phyloP scores from a whole-genome alignment of 257 asterid genomes.

The Rauvolfia tetraphylla region DNA sequence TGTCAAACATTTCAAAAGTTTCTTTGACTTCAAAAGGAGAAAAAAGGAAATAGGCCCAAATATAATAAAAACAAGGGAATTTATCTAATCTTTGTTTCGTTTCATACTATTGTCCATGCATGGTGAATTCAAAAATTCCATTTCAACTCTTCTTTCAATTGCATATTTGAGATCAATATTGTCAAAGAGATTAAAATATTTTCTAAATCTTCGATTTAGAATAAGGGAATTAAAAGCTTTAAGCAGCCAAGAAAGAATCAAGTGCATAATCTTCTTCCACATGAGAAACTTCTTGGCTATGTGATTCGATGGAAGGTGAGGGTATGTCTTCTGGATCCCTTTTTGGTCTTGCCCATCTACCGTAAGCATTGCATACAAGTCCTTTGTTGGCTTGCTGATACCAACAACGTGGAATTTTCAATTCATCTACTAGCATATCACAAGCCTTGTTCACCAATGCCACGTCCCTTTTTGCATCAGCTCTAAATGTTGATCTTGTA shows the following conservation, averaged over 20 bases:
- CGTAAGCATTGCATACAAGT: conserved; percentile 45
- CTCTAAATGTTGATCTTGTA: conserved; percentile 43
- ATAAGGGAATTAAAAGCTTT: too few relatives aligned
- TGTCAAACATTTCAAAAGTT: too few relatives aligned
- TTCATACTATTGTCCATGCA: too few relatives aligned
- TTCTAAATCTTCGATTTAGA: too few relatives aligned
- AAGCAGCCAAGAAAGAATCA: background rate
- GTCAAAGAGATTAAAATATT: background rate
- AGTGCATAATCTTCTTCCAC: background rate
- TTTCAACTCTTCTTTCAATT: background rate
- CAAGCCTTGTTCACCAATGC: conserved; percentile 73
- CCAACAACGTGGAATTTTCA: conserved; percentile 66
- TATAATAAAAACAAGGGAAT: too few relatives aligned
- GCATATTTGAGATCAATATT: background rate
- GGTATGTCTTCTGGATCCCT: conserved; percentile 70
- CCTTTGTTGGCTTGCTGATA: conserved; percentile 70
- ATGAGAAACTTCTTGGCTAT: background rate
- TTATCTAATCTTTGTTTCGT: too few relatives aligned
- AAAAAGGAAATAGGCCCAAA: too few relatives aligned
- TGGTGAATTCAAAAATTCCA: too few relatives aligned
- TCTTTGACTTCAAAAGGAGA: too few relatives aligned
- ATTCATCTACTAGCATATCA: conserved; percentile 70
- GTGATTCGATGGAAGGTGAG: conserved; percentile 36
- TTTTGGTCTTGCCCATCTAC: conserved; percentile 75
- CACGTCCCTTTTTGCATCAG: conserved; percentile 59